These are phyloP conservation scores for Hawksworthiomyces lignivorus DNA, from an alignment of 2,329 filamentous ascomycete genomes.

Conservation along the genomic window DNA sequence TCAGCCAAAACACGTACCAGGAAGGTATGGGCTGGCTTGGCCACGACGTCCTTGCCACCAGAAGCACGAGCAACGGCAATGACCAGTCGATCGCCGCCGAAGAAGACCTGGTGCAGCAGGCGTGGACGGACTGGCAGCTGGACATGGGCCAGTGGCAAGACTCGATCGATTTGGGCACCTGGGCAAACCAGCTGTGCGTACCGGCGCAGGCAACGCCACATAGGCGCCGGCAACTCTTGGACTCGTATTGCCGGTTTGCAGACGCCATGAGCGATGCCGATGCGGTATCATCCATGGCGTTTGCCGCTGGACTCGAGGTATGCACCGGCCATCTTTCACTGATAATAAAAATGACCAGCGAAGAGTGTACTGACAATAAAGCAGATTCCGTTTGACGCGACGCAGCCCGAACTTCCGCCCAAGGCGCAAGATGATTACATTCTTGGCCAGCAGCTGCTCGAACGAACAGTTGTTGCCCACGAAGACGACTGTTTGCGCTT, in stretches of 20 bases:
- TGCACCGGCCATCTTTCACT: too few species aligned
- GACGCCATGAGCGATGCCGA: conserved; percentile 61
- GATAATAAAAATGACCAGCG: too few species aligned
- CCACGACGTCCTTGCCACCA: conserved; percentile 45
- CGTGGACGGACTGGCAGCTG: conserved; percentile 60
- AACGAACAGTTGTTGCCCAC: conserved; percentile 30
- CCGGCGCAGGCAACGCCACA: conserved; percentile 8
- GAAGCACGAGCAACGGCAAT: conserved; percentile 26
- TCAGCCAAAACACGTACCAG: conserved; percentile 73
- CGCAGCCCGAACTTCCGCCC: conserved; percentile 46
- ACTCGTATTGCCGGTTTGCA: conserved; percentile 44
- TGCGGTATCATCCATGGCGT: conserved; percentile 42
- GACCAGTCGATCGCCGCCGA: conserved; percentile 25
- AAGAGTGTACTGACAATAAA: conserved; percentile 5
- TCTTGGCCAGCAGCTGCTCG: conserved; percentile 39
- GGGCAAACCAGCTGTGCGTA: conserved; percentile 24
- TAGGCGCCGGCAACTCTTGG: conserved; percentile 31
- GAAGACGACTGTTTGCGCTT: conserved; percentile 23
- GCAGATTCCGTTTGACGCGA: conserved; percentile 52
- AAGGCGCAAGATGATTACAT: conserved; percentile 44
- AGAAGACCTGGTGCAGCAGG: conserved; percentile 56
- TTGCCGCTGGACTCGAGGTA: conserved; percentile 33
- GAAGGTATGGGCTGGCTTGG: conserved; percentile 70
- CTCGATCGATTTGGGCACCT: conserved; percentile 30
- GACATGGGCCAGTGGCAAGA: conserved; percentile 52